Base-by-base conservation (phyloP, 306 rosid genomes). In the Begonia peltatifolia region DNA sequence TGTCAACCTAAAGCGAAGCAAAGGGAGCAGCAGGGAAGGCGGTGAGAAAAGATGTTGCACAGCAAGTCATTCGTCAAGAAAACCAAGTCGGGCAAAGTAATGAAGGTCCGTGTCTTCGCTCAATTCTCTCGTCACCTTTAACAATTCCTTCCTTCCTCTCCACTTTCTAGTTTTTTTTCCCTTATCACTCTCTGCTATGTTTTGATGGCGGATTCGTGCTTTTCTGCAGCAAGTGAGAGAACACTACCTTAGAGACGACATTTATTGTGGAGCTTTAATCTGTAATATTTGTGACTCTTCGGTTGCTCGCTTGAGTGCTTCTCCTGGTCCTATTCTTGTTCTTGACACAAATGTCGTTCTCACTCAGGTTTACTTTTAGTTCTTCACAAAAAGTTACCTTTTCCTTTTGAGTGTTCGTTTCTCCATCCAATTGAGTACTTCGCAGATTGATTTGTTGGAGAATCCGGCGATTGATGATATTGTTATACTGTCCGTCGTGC, bases 381-480 rank as follows among this genome's bases (percentile, higher is more conserved):
- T 30, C 6, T 20, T 30, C 38, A 7, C 38, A 6, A 30, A 30
- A 30, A 2, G 38, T 30, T 30, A 5, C 38, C 38, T 30, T 30
- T 30, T 0, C 8, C 38, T 30, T 30, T 30, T 30, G 38, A 30
- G 38, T 7, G 38, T 5, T 51, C 6, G 23, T 35, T 56, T 54
- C 30, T 5, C 9, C 36, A 9, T 41, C 18, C 16, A 55, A 36
- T 17, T 18, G 25, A 13, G 14, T 11, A 25, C 30, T 35, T 61
- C 57, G 5, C 77, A 92, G 96, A 92, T 92, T 81, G 99, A 92
- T 81, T 83, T 92, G 78, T 75, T 92, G 56, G 99, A 92, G 77
- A 92, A 86, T 62, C 71, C 84, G 9, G 93, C 93, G 0, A 78
- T 92, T 13, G 88, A 86, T 3, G 78, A 87, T 48, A 94, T 92